Evolutionary conservation across 2,329 filamentous ascomycete species (phyloP), one percentile per base, ranked within the genome.

Genomic region (Paracorniculantispora psalliotae): DNA sequence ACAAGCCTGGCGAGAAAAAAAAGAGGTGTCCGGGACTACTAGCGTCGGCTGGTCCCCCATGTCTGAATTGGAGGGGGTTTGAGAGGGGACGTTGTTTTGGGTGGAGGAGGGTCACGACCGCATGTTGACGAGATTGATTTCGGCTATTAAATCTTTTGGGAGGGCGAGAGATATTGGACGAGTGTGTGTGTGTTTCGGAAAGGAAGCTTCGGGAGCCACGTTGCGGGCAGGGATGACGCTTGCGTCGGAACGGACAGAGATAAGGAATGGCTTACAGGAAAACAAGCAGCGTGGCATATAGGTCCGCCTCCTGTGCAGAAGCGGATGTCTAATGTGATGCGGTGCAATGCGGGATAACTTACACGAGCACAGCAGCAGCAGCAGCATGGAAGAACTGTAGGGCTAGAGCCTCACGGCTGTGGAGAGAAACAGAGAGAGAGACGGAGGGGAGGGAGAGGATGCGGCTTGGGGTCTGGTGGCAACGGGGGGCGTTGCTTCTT

Each of bases 11-110:
- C 41, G 48, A 46, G n/a, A n/a, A n/a, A n/a, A n/a, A n/a, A n/a
- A n/a, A n/a, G n/a, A n/a, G 25, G 46, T 35, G 43, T 48, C 54
- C 52, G 30, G 47, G 54, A 49, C 54, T n/a, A n/a, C n/a, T 57
- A 47, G 54, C 46, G 52, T 37, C 41, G 52, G 52, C 54, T 19
- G 41, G 23, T n/a, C 30, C 33, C 53, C 44, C 44, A 30, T 39
- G 44, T 25, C 54, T 48, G 54, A 49, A 57, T 57, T 48, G 44
- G 21, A 49, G 54, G 44, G 54, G n/a, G 44, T 30, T 43, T 30
- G 44, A 30, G 54, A 49, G 54, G 54, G 44, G 35, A 57, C 19
- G 15, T 26, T 21, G 28, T 39, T 13, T 39, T 23, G 43, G 53
- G n/a, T 35, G 25, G 37, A 44, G 35, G 35, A n/a, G n/a, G n/a